Base-by-base conservation (phyloP, 352 stramenopile genomes). In the Phytopythium kandeliae region DNA sequence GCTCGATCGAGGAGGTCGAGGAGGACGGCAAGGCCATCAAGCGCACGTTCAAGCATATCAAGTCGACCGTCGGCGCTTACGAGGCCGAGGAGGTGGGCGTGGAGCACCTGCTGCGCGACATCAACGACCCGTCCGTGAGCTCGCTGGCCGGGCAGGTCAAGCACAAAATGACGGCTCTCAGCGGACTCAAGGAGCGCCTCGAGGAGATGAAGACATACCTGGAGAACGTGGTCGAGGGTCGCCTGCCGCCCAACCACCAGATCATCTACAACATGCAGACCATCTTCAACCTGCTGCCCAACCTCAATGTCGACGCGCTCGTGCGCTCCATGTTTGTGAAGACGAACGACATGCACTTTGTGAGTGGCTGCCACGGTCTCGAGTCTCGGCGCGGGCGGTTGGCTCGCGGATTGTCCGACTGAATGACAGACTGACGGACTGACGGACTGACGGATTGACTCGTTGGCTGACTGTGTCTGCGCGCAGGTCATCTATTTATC, bases 181-280 rank as follows among this genome's bases (percentile, higher is more conserved):
- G 77, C 15, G 95, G 95, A 0, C 74, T 99, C 7, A 94, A 94
- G 51, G 89, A 92, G 42, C 79, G 91, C 47, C 75, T 99, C n/a
- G 82, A 98, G 41, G 96, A 99, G 74, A 99, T 98, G 87, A 97
- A 98, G 67, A 82, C 85, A 65, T 99, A 99, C 68, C 70, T 99
- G 25, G 86, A 98, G 66, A 92, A 95, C 48, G 92, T 97, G 19
- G 82, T 96, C 13, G 75, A 77, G 10, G 88, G 82, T 26, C 71
- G 67, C 17, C 55, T 91, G 47, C 82, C 82, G 33, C 67, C 74
- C 25, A 92, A 92, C 65, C 75, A 92, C 65, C 82, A 92, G 60
- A 99, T 99, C 78, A 88, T 99, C 56, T 98, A 98, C 83, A 99
- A 99, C 78, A 96, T 99, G 84, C 97, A 99, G 81, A 97, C 94